Conservation (phyloP, 805 yeast genomes). For the Saccharomycopsis vini region DNA sequence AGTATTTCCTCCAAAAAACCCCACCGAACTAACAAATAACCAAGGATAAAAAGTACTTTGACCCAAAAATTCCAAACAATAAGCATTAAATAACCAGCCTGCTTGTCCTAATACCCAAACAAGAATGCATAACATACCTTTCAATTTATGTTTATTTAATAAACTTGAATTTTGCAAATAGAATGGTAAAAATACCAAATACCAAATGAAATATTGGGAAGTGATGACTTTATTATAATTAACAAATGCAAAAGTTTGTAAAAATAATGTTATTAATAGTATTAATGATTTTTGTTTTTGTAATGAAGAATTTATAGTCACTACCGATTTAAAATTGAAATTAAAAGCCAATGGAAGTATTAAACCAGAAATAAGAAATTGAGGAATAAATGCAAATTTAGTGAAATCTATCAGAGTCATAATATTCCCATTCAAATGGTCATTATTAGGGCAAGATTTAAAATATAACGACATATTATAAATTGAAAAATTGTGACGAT, state of each 20-base stretch:
- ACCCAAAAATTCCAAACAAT: slow-evolving; percentile 74
- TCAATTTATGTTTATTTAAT: slow-evolving; percentile 23
- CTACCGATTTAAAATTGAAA: slow-evolving; percentile 9
- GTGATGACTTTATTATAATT: slow-evolving; percentile 79
- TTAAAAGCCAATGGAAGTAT: slow-evolving; percentile 41
- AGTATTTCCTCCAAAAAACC: slow-evolving; percentile 55
- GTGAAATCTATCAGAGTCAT: slow-evolving; percentile 28
- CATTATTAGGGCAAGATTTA: slow-evolving; percentile 34
- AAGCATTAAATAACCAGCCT: slow-evolving; percentile 72
- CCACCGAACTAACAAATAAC: slow-evolving; percentile 43
- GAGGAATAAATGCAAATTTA: slow-evolving; percentile 76
- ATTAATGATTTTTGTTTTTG: slow-evolving; percentile 22
- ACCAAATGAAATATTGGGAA: slow-evolving; percentile 96
- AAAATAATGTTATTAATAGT: slow-evolving; percentile 47
- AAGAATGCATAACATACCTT: slow-evolving; percentile 34
- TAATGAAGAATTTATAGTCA: neutral
- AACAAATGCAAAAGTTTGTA: slow-evolving; percentile 74
- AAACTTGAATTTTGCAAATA: slow-evolving; percentile 42
- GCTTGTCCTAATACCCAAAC: slow-evolving; percentile 71
- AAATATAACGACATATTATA: slow-evolving; percentile 70
- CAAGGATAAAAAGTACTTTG: slow-evolving; percentile 51
- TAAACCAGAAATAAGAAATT: slow-evolving; percentile 49
- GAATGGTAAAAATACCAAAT: slow-evolving; percentile 74
- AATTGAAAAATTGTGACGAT: slow-evolving; percentile 88
- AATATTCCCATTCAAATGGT: slow-evolving; percentile 22